Percentiles rank a stretch among this genome's conserved stretches.
Conservation (phyloP, 495 filamentous ascomycete species). For the Apiosordaria backusii region DNA sequence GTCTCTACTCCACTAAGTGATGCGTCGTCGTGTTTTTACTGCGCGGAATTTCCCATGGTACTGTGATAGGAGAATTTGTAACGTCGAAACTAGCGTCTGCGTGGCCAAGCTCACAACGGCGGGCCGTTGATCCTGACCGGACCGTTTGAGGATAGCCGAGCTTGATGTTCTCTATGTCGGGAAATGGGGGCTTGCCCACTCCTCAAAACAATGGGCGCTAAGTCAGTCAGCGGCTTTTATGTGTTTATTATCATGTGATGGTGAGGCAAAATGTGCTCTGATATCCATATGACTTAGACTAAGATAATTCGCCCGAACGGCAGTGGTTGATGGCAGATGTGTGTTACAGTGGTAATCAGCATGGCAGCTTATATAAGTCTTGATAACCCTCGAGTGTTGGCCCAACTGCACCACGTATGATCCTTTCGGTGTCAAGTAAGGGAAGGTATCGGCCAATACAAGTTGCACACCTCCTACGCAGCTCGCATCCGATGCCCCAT, state of each 20-base stretch:
- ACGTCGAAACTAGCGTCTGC: not conserved
- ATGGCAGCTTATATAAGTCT: not conserved
- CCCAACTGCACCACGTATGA: not conserved
- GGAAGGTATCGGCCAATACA: not conserved
- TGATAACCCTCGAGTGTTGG: not conserved
- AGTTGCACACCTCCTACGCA: not conserved
- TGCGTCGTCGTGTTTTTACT: not conserved
- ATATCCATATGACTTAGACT: not conserved
- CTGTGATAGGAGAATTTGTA: not conserved
- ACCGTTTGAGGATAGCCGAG: conserved; percentile 5
- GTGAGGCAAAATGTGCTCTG: not conserved
- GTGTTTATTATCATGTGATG: not conserved
- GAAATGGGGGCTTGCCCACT: not conserved
- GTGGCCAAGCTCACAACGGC: not conserved
- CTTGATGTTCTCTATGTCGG: not conserved
- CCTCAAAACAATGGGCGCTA: not conserved
- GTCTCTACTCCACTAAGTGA: not conserved
- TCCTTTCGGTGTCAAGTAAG: not conserved
- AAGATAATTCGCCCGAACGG: not conserved
- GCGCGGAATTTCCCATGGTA: not conserved
- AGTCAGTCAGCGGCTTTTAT: not conserved
- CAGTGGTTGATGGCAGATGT: not conserved
- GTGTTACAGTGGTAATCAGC: not conserved
- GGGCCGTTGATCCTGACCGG: not conserved
- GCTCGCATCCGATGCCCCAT: not conserved